Conservation (phyloP, 1,139 yeast genomes). For the Hansenula sp. region DNA sequence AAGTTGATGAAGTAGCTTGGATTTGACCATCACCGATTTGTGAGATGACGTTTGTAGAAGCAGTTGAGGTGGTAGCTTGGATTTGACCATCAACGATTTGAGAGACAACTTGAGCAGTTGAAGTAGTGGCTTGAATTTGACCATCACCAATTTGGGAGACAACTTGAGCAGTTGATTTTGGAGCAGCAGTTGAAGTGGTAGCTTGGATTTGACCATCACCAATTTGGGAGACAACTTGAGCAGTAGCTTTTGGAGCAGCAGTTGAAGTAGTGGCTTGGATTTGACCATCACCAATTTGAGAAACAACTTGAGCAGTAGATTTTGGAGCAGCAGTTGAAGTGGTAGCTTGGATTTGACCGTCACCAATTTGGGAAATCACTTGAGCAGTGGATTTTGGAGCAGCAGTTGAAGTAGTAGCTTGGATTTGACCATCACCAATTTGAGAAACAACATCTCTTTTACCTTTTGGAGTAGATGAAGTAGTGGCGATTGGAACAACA, state of each 20-base stretch:
- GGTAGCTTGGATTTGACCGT: conserved; percentile 46
- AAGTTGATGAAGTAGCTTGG: conserved; percentile 20
- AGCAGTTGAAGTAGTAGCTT: conserved; percentile 35
- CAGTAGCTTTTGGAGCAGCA: conserved; percentile 13
- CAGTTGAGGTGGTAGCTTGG: conserved; percentile 24
- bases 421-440: conserved; percentile 61
- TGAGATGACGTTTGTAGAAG: conserved; percentile 22
- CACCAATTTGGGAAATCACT: conserved; percentile 46
- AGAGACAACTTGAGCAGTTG: conserved; percentile 10
- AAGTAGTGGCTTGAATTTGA: conserved; percentile 19
- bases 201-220: conserved; percentile 25
- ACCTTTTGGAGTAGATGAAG: conserved; percentile 28
- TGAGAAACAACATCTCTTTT: conserved; percentile 43
- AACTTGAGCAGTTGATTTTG: conserved; percentile 7
- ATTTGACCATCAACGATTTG: conserved; percentile 32
- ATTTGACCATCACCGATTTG: conserved; percentile 18
- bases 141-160: conserved; percentile 30
- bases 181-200: conserved; percentile 16
- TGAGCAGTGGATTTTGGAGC: conserved; percentile 16
- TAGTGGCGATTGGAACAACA: conserved; percentile 47
- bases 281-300: conserved; percentile 33
- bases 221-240: conserved; percentile 20
- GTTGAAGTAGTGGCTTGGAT: conserved; percentile 25
- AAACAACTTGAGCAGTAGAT: conserved; percentile 15
- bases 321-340: conserved; percentile 4